phyloP scores from a whole-genome alignment of 176 grass and related monocot species.

The Calamus simplicifolius region DNA sequence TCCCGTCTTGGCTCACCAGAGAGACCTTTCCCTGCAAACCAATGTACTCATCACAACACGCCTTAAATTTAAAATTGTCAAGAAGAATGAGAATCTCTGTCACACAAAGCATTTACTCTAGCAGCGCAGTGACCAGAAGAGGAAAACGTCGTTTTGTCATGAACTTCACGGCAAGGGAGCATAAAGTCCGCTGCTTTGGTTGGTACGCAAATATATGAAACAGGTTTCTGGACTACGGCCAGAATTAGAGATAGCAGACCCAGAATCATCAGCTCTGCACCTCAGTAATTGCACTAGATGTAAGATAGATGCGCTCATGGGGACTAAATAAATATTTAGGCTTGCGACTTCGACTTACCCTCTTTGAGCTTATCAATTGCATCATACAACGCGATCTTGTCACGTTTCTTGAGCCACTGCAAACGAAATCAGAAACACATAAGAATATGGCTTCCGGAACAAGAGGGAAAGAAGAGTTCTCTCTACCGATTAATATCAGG shows the following conservation, averaged over 20 bases:
- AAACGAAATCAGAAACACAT: background rate
- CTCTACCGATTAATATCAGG: too few species aligned
- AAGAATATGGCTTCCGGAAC: too few species aligned
- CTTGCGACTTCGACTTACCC: background rate
- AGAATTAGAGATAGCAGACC: constrained; percentile 5
- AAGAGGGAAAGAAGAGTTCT: too few species aligned
- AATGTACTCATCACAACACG: too few species aligned
- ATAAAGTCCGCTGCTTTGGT: background rate
- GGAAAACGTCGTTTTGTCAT: background rate
- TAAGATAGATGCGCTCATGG: too few species aligned
- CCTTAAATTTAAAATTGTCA: too few species aligned
- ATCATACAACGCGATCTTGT: background rate
- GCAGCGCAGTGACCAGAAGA: background rate
- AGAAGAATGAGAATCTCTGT: background rate
- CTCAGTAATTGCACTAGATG: background rate
- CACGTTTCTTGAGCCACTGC: constrained; percentile 10
- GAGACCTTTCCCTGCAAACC: constrained; percentile 3
- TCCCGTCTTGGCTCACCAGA: constrained; percentile 4
- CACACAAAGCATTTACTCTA: background rate
- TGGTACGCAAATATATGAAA: constrained; percentile 5
- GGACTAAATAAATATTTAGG: too few species aligned
- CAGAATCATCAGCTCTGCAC: constrained; percentile 19
- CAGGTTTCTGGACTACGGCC: background rate
- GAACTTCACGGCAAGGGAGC: background rate
- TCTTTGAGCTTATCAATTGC: constrained; percentile 12